These are phyloP conservation scores for Rubroshorea leprosula DNA, from an alignment of 345 rosid species.

Conservation along the genomic window DNA sequence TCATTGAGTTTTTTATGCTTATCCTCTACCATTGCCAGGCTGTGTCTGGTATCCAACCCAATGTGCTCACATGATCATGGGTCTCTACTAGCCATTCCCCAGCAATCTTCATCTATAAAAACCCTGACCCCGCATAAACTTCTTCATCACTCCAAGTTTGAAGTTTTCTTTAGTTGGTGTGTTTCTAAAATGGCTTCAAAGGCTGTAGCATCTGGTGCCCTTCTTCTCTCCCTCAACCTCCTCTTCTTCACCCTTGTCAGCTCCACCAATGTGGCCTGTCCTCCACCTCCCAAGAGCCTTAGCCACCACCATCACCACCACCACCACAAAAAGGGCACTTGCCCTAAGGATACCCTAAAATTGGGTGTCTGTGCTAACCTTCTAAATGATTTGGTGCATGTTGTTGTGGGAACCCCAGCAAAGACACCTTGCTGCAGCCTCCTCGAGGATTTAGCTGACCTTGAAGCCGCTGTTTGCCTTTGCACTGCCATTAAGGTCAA, in stretches of 20 bases:
- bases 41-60: too few species aligned
- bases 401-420: conserved; percentile 52
- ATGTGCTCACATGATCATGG: not conserved
- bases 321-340: conserved; percentile 20
- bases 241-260: conserved; percentile 33
- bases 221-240: conserved; percentile 32
- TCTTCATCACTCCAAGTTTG: too few species aligned
- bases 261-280: conserved; percentile 42
- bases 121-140: too few species aligned
- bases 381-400: conserved; percentile 40
- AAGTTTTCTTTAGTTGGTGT: too few species aligned
- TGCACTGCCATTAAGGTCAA: conserved; percentile 78
- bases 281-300: conserved; percentile 24
- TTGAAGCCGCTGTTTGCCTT: conserved; percentile 64
- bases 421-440: conserved; percentile 61
- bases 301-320: conserved; percentile 4
- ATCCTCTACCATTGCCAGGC: too few species aligned
- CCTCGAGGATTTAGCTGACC: conserved; percentile 51
- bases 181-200: too few species aligned
- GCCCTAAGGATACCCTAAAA: conserved; percentile 60
- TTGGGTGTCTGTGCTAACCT: conserved; percentile 61
- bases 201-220: conserved; percentile 12
- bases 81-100: too few species aligned
- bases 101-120: too few species aligned
- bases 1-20: too few species aligned